Evolutionary conservation across 2,329 filamentous ascomycete genomes (phyloP).

Genomic region (Arthrobotrys pseudoclavata): DNA sequence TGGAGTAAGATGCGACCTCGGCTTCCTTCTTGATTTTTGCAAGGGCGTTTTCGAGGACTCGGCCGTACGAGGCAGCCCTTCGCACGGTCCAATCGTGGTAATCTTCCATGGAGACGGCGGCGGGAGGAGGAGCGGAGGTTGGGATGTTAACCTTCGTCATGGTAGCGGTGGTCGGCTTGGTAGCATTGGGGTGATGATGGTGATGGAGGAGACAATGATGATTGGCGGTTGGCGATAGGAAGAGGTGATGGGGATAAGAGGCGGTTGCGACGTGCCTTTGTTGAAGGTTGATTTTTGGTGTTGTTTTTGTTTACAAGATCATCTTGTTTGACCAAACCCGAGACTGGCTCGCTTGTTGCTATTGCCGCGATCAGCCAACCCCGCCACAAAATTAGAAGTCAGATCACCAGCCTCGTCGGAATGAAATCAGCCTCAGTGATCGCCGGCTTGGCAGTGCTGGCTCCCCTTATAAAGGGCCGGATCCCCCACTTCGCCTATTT

Average conservation of each 20-base stretch:
- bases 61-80: conserved; percentile 48
- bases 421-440: neutral
- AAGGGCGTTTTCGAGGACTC: conserved; percentile 56
- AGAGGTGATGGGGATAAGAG: neutral
- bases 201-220: neutral
- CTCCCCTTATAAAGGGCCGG: conserved; percentile 39
- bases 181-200: conserved; percentile 25
- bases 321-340: neutral
- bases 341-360: neutral
- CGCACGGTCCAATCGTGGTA: conserved; percentile 52
- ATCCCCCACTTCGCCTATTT: conserved; percentile 42
- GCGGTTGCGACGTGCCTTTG: neutral
- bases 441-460: conserved; percentile 23
- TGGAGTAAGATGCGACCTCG: conserved; percentile 46
- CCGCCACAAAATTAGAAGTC: neutral
- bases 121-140: conserved; percentile 12
- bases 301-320: conserved; percentile 54
- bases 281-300: conserved; percentile 8
- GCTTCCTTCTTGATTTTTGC: conserved; percentile 55
- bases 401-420: conserved; percentile 16
- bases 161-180: conserved; percentile 17
- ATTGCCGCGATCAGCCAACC: neutral
- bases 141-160: conserved; percentile 43
- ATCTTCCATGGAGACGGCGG: conserved; percentile 37
- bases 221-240: neutral